Evolutionary conservation across 2,329 filamentous ascomycete species (phyloP).

Genomic region (Herpotrichia juniperi): DNA sequence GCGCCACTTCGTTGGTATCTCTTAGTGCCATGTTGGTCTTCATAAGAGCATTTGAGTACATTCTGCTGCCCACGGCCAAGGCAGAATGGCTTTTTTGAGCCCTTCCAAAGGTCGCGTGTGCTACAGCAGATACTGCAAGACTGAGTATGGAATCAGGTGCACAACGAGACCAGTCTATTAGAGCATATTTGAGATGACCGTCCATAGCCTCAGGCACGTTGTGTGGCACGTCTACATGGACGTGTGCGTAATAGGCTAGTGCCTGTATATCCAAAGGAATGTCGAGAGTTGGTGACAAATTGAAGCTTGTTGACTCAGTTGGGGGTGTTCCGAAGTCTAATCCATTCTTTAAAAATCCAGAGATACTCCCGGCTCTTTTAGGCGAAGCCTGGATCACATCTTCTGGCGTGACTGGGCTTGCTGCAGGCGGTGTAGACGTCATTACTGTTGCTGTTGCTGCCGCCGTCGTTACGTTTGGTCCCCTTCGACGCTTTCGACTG

Average conservation of each 20-base stretch:
- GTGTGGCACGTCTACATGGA: background rate
- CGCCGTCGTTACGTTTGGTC: background rate
- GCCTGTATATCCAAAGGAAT: background rate
- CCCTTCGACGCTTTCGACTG: background rate
- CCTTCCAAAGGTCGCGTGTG: background rate
- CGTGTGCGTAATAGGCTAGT: background rate
- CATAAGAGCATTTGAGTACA: conserved; percentile 1
- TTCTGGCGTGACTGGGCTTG: background rate
- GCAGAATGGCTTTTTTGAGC: conserved; percentile 1
- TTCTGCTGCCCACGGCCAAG: background rate
- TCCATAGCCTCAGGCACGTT: background rate
- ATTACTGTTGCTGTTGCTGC: background rate
- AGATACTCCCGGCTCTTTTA: background rate
- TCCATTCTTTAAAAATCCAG: background rate
- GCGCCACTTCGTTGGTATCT: background rate
- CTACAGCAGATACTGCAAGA: background rate
- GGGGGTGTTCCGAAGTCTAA: background rate
- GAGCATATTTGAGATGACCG: background rate
- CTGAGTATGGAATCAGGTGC: background rate
- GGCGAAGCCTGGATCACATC: background rate
- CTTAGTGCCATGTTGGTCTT: background rate
- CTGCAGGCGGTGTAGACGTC: background rate
- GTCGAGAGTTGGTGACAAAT: background rate
- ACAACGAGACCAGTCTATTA: background rate
- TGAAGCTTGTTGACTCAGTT: background rate